phyloP scores from a whole-genome alignment of 2,329 filamentous ascomycete species.

The Alternaria triticina region DNA sequence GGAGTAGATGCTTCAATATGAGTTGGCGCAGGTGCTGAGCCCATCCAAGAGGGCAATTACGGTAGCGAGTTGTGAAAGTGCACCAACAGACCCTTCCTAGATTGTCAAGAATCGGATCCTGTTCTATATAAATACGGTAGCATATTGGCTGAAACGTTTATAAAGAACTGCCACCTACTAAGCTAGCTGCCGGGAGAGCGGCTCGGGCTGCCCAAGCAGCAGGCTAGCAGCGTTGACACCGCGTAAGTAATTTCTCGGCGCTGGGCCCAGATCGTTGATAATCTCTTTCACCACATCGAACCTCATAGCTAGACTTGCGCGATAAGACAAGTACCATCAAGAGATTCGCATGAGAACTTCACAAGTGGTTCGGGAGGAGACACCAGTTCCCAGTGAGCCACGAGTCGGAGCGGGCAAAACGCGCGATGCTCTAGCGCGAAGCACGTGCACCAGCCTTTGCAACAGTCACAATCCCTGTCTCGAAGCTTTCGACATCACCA shows the following conservation, averaged over 20 bases:
- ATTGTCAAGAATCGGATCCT: not conserved
- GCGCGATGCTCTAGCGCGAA: slow-evolving; percentile 8
- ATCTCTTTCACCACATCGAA: not conserved
- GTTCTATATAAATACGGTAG: not conserved
- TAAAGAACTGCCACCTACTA: not conserved
- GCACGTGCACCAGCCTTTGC: slow-evolving; percentile 2
- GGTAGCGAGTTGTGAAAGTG: not conserved
- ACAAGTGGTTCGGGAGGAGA: not conserved
- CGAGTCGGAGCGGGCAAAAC: not conserved
- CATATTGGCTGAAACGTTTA: not conserved
- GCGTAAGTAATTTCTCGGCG: not conserved
- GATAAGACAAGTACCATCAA: not conserved
- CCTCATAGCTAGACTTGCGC: not conserved
- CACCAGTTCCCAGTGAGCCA: not conserved
- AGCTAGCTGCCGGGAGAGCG: not conserved
- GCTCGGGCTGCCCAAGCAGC: not conserved
- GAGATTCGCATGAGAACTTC: not conserved
- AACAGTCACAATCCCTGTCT: slow-evolving; percentile 15
- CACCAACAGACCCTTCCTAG: not conserved
- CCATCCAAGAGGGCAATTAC: not conserved
- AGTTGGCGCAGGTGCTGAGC: not conserved
- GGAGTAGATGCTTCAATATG: not conserved
- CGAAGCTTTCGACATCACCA: slow-evolving; percentile 14
- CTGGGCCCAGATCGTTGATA: not conserved
- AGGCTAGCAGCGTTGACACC: not conserved